Conservation (phyloP, 768 basidiomycete species). For the Coprinopsis strossmayeri region DNA sequence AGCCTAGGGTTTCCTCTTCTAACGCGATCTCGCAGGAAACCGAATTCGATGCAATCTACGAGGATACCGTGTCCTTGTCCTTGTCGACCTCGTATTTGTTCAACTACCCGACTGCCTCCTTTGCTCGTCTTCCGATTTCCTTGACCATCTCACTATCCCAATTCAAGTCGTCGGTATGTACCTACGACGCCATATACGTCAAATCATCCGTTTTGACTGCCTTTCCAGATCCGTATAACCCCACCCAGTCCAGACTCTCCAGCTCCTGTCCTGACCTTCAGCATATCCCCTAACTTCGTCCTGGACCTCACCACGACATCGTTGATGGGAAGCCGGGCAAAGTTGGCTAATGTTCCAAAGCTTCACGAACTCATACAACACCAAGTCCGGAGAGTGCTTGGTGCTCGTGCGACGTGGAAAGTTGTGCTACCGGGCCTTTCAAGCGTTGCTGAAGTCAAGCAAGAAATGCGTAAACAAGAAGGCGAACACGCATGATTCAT, state of each 20-base stretch:
- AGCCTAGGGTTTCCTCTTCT: no score
- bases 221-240: constrained; percentile 49
- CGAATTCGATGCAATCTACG: constrained; percentile 80
- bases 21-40: constrained; percentile 45
- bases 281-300: constrained; percentile 79
- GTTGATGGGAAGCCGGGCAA: constrained; percentile 93
- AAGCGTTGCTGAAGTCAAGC: constrained; percentile 24
- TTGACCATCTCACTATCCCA: constrained; percentile 72
- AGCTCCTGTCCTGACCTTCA: constrained; percentile 59
- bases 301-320: constrained; percentile 86
- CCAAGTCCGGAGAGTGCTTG: constrained; percentile 66
- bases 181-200: constrained; percentile 4
- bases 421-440: constrained; percentile 61
- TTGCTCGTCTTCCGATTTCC: constrained; percentile 77
- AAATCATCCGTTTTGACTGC: constrained; percentile 5
- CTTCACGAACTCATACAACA: constrained; percentile 90
- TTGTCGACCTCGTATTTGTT: constrained; percentile 77
- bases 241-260: constrained; percentile 51
- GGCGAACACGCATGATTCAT: not conserved
- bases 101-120: constrained; percentile 79
- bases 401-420: constrained; percentile 57
- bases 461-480: constrained; percentile 29
- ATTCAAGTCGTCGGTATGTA: constrained; percentile 60
- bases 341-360: constrained; percentile 95
- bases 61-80: constrained; percentile 77